Base-by-base conservation (phyloP, 306 rosid genomes). In the Prunus armeniaca region DNA sequence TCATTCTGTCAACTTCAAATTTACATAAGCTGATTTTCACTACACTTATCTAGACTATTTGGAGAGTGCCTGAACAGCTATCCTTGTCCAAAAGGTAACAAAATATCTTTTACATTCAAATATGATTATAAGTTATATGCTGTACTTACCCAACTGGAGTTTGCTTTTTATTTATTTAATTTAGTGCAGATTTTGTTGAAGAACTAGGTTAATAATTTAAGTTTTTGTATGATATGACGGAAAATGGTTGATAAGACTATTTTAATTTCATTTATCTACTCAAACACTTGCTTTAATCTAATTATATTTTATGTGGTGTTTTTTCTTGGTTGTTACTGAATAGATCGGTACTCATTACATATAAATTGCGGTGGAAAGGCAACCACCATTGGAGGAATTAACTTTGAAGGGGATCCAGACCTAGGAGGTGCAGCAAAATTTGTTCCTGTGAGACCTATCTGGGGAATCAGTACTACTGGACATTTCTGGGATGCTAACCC, bases 381-480 rank as follows among this genome's bases (percentile, higher is more conserved):
- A 55, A 34, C 65, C 76, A 57, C 25, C 4, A 12, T 57, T 41
- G 12, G 24, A 24, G 19, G 43, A 7, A 41, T 25, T 19, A 15
- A 14, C 2, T 72, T 57, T 57, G 76, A 72, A 41, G 38, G 2
- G 0, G 76, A 72, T 57, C 2, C 1, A 14, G 54, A 56, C 4
- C 3, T 0, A 3, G 76, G 76, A 15, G 55, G 76, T 72, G 3
- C 18, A 38, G 55, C 76, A 24, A 9, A 57, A 0, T 71, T 55
- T 4, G 4, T 7, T 55, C 65, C 65, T 2, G 2, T 8, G 22
- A 20, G 52, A 15, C 22, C 76, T 20, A 7, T 9, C 51, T 88
- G 95, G 95, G 92, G 92, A 5, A 72, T 86, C 30, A 86, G 95
- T 82, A 77, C 84, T 71, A 88, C 86, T 7, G 90, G 95, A 84